Evolutionary conservation across 2,329 filamentous ascomycete genomes (phyloP), one percentile per base, ranked within the genome.

Genomic region (Botryosphaeria dothidea): DNA sequence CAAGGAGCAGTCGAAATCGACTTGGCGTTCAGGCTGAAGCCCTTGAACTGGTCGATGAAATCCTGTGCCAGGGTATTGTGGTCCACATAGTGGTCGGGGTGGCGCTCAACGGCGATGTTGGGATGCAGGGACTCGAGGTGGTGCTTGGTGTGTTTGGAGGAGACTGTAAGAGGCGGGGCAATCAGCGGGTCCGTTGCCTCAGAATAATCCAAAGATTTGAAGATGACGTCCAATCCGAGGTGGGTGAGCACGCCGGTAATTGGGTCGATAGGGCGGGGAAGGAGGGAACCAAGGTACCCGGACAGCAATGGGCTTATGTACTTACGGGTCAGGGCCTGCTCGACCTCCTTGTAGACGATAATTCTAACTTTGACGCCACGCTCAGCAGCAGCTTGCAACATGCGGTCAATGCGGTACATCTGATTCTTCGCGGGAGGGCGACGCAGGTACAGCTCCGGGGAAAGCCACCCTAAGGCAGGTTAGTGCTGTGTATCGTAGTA

Each of bases 281-380:
- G 71, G 54, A 81, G 73, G 66, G 78, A 81, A 70, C 80, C 77
- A 52, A 82, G 74, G 68, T 80, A 80, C 60, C 76, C 68, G 64
- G 80, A 78, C 27, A 82, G 66, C 43, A 72, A 71, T 67, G 80
- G 80, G 72, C 75, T 78, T 25, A 76, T 66, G 61, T 71, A 87
- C 90, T 85, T 84, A 92, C 90, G 82, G 45, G 91, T 93, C 72
- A 96, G 79, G 43, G 92, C 91, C 72, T 92, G 90, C 3, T 90
- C 87, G 27, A 83, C 81, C 79, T 97, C 93, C 79, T 96, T 97
- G 81, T 97, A 97, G 11, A 97, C 92, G 62, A 97, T 93, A 60
- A 96, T 84, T 71, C 93, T 90, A 70, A 97, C 84, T 70, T 90
- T 87, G 51, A 97, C 93, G 46, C 93, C 93, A 48, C 93, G 87